Evolutionary conservation across 1,139 yeast genomes (phyloP).

Genomic region (Candida glucosophila): DNA sequence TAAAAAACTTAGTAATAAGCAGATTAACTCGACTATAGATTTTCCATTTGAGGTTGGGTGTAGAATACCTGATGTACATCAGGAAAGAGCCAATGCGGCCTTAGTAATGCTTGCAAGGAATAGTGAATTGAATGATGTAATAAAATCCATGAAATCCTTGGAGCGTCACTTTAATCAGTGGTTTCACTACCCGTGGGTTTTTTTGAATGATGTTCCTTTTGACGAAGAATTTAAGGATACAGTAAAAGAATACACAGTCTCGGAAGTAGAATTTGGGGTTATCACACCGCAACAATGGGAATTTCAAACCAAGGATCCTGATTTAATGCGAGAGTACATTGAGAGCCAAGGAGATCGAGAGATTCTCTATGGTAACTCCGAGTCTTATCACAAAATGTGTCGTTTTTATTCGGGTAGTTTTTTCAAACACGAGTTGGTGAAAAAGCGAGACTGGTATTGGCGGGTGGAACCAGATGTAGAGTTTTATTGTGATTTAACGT

Average conservation of each 20-base stretch:
- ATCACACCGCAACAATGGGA: constrained; percentile 66
- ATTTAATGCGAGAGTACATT: constrained; percentile 44
- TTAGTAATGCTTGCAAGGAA: constrained; percentile 79
- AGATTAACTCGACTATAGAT: constrained; percentile 25
- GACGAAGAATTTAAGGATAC: constrained; percentile 48
- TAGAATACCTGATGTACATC: constrained; percentile 22
- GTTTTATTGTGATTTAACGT: constrained; percentile 81
- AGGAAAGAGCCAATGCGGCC: constrained; percentile 59
- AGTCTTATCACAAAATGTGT: constrained; percentile 67
- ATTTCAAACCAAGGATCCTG: constrained; percentile 54
- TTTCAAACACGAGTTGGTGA: constrained; percentile 64
- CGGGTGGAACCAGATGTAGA: constrained; percentile 88
- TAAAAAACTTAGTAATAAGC: too few species aligned
- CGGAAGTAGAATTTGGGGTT: constrained; percentile 58
- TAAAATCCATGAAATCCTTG: constrained; percentile 58
- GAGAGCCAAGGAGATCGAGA: constrained; percentile 71
- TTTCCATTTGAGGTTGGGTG: constrained; percentile 48
- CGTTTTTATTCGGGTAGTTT: constrained; percentile 72
- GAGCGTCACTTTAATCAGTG: constrained; percentile 87
- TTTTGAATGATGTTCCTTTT: constrained; percentile 73
- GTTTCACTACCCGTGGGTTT: constrained; percentile 86
- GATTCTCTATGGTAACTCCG: constrained; percentile 72
- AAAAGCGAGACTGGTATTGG: constrained; percentile 82
- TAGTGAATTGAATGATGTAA: constrained; percentile 60
- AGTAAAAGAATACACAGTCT: constrained; percentile 41